These are phyloP conservation scores for Tricholoma hemisulphureum DNA, from an alignment of 768 basidiomycete genomes.

Conservation along the genomic window DNA sequence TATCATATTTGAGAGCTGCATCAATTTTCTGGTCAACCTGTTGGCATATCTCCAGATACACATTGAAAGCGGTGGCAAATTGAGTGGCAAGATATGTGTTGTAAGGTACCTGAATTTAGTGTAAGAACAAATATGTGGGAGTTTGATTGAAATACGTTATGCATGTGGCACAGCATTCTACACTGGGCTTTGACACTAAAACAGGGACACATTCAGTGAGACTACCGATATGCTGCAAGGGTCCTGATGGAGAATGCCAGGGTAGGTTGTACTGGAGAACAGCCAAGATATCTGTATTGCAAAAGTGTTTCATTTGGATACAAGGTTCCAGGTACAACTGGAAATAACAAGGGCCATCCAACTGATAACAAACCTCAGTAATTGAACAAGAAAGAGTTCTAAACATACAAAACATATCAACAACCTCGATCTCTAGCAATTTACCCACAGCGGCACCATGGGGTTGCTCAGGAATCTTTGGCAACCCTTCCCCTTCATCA, in stretches of 20 bases:
- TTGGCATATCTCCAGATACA: neutral
- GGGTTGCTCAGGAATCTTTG: neutral
- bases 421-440: neutral
- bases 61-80: too few species aligned
- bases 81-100: neutral
- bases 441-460: neutral
- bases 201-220: conserved; percentile 7
- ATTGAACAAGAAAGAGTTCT: neutral
- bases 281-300: conserved; percentile 9
- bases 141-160: conserved; percentile 7
- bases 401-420: too few species aligned
- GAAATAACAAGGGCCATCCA: neutral
- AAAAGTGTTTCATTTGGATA: conserved; percentile 11
- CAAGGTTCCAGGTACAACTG: neutral
- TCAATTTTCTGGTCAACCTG: neutral
- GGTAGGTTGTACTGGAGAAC: conserved; percentile 8
- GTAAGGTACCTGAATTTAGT: conserved; percentile 3
- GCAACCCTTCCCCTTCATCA: neutral
- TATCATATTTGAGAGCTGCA: neutral
- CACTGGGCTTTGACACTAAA: conserved; percentile 10
- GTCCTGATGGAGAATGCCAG: conserved; percentile 7
- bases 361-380: neutral
- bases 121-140: too few species aligned
- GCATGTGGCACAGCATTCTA: conserved; percentile 12
- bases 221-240: conserved; percentile 5